Evolutionary conservation across 2,329 filamentous ascomycete genomes (phyloP), one percentile per base, ranked within the genome.

Genomic region (Colletotrichum paranaense): DNA sequence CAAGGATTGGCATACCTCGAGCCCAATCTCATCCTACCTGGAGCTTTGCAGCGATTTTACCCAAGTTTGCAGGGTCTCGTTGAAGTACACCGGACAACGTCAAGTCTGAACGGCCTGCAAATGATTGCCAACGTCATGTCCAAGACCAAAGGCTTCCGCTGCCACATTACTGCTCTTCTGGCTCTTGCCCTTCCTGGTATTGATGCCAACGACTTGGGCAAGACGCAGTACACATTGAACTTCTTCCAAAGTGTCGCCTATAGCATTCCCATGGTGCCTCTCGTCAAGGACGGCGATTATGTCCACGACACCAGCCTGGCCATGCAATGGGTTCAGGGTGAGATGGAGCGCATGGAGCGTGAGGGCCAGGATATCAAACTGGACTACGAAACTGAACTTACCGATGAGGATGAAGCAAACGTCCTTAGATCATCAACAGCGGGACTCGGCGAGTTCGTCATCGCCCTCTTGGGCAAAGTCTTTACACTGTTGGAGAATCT

Each of bases 161-260:
- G 97, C 79, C 97, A 99, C 81, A 92, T 99, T 75, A 99, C 97
- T 1, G 96, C 96, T 0, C 86, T 99, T 46, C 86, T 99, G n/a
- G 97, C 96, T 5, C 88, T 99, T 73, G 95, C 96, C 5, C 86
- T 99, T 38, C 97, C 97, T 0, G 97, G 97, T 26, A 97, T 99
- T 72, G 97, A 99, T 83, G 95, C 97, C 75, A 99, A 99, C 80
- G 97, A 99, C 83, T 86, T 99, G 30, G 95, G 97, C 80, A 99
- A 99, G 87, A 98, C 97, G 0, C 90, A 98, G 77, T 94, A 98
- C 82, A 97, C 97, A 0, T 87, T 99, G 71, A 94, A 95, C 76
- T 98, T 98, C 81, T 97, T 99, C 70, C 96, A 98, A 82, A 94
- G 94, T 71, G 94, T 98, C 14, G 96, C 95, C 73, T 98, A 98